A percentile compares a stretch with the other conserved stretches of the same genome.
These are phyloP conservation scores for Cladosporium austrohemisphaericum DNA, from an alignment of 2,329 filamentous ascomycete species.

Conservation along the genomic window DNA sequence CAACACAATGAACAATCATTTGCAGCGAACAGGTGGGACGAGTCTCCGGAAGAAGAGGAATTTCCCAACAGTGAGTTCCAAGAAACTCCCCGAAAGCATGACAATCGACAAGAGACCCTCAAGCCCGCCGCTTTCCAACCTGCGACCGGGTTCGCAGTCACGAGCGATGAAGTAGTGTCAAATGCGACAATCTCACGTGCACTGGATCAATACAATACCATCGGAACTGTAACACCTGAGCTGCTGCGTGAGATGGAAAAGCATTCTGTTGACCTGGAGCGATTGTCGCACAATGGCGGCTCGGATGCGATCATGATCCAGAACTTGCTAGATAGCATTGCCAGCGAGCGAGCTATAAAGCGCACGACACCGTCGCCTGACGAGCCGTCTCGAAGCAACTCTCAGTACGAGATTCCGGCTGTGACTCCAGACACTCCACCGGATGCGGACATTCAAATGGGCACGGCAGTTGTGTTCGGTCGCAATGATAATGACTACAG, in stretches of 20 bases:
- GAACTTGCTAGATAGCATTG: constrained; percentile 33
- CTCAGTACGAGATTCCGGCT: constrained; percentile 27
- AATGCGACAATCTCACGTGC: constrained; percentile 22
- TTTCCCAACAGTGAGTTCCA: constrained; percentile 20
- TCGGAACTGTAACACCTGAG: constrained; percentile 30
- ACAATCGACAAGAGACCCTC: constrained; percentile 24
- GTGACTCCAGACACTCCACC: constrained; percentile 33
- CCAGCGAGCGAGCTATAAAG: constrained; percentile 11
- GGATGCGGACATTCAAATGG: constrained; percentile 25
- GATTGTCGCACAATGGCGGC: constrained; percentile 31
- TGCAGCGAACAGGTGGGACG: constrained; percentile 22
- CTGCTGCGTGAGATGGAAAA: constrained; percentile 33
- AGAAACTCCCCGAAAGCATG: constrained; percentile 27
- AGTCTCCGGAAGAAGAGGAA: constrained; percentile 22
- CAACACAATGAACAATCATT: constrained; percentile 24
- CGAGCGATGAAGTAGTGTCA: constrained; percentile 12
- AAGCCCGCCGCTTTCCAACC: constrained; percentile 19
- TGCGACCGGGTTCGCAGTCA: constrained; percentile 11
- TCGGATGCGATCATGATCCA: constrained; percentile 34
- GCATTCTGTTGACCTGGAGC: constrained; percentile 30
- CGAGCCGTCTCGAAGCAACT: constrained; percentile 14
- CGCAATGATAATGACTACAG: constrained; percentile 1
- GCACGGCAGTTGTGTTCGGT: constrained; percentile 30
- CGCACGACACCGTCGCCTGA: background rate
- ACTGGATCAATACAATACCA: constrained; percentile 24